Evolutionary conservation across 345 rosid species (phyloP).

Genomic region (Brassica rapa): DNA sequence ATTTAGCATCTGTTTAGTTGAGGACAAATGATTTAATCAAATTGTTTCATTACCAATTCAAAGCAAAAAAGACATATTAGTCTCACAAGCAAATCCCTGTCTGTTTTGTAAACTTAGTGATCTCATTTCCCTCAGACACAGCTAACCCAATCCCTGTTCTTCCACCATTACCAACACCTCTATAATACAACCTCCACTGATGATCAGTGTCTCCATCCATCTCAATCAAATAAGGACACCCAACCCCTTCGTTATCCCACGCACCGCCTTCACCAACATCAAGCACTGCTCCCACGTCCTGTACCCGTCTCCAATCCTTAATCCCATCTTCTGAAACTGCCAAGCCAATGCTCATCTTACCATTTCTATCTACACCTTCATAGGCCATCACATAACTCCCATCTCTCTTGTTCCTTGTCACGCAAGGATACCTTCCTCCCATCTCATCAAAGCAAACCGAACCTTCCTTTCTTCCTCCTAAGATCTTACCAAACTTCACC

Average conservation of each 20-base stretch:
- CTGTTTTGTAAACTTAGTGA: constrained; percentile 60
- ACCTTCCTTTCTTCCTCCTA: constrained; percentile 49
- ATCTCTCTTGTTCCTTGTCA: constrained; percentile 57
- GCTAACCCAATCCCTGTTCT: constrained; percentile 76
- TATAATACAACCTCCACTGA: constrained; percentile 75
- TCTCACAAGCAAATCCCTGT: constrained; percentile 52
- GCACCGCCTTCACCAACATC: constrained; percentile 43
- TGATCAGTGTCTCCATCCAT: constrained; percentile 59
- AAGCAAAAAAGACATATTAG: background rate
- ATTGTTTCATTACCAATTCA: background rate
- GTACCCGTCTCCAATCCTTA: constrained; percentile 57
- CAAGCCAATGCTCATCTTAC: constrained; percentile 57
- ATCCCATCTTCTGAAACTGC: constrained; percentile 66
- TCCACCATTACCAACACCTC: constrained; percentile 61
- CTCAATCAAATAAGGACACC: constrained; percentile 69
- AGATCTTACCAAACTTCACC: constrained; percentile 69
- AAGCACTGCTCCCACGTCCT: constrained; percentile 50
- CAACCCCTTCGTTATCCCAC: constrained; percentile 69
- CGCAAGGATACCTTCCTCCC: constrained; percentile 60
- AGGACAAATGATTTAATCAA: background rate
- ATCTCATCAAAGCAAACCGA: constrained; percentile 49
- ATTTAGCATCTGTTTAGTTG: background rate
- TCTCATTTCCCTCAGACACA: constrained; percentile 51
- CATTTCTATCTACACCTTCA: constrained; percentile 58
- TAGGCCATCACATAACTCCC: constrained; percentile 73